Conservation (phyloP, 495 filamentous ascomycete genomes). For the Daldinia decipiens region DNA sequence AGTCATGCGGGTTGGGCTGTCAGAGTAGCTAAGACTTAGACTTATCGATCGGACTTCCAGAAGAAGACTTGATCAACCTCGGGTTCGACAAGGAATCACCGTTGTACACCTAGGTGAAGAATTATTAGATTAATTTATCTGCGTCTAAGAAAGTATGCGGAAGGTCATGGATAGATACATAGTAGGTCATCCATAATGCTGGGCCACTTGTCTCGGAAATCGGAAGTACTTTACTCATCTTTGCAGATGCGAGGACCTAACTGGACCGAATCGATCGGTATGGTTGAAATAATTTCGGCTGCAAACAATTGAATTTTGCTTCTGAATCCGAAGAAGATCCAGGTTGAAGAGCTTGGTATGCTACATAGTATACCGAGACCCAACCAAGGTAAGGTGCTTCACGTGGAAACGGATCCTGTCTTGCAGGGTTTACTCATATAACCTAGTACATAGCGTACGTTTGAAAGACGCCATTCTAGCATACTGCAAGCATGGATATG, state of each 20-base stretch:
- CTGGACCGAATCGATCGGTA: slow-evolving; percentile 4
- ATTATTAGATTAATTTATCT: slow-evolving; percentile 23
- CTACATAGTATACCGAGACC: slow-evolving; percentile 22
- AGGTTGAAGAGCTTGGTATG: slow-evolving; percentile 12
- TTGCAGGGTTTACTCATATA: slow-evolving; percentile 4
- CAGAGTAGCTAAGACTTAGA: slow-evolving; percentile 30
- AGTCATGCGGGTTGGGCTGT: slow-evolving; percentile 26
- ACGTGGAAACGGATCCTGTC: slow-evolving; percentile 22
- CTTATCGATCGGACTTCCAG: slow-evolving; percentile 27
- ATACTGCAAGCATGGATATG: slow-evolving; percentile 13
- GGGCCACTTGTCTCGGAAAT: neutral
- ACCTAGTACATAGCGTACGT: neutral
- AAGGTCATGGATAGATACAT: neutral
- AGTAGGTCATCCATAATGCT: slow-evolving; percentile 6
- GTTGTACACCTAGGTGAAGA: slow-evolving; percentile 37
- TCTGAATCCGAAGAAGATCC: slow-evolving; percentile 2
- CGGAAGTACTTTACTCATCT: neutral
- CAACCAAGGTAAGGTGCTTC: slow-evolving; percentile 25
- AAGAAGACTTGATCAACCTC: slow-evolving; percentile 20
- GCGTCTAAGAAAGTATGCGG: neutral
- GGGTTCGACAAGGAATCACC: slow-evolving; percentile 11
- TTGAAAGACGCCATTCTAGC: neutral
- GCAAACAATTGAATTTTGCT: neutral
- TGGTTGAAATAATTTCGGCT: slow-evolving; percentile 23
- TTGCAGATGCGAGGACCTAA: neutral